A percentile compares a stretch with the other conserved stretches of the same genome.
Conservation (phyloP, 2,329 filamentous ascomycete genomes). For the Lasiodiplodia gonubiensis region DNA sequence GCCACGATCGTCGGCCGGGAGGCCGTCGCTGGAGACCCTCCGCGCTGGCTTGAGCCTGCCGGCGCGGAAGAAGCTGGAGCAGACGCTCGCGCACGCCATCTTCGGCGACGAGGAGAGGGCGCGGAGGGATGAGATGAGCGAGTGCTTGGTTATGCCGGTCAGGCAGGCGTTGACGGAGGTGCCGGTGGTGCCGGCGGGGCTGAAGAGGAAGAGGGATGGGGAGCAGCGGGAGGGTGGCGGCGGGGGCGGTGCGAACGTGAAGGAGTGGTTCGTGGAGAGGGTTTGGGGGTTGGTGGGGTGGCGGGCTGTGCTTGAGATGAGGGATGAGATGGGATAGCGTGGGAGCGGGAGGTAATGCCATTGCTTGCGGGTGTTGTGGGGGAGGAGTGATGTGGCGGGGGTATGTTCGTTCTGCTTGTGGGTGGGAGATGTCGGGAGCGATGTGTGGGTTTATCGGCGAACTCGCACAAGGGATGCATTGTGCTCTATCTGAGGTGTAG, state of each 20-base stretch:
- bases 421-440: no score
- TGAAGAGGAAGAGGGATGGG: not conserved
- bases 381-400: no score
- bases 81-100: conserved; percentile 52
- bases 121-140: conserved; percentile 46
- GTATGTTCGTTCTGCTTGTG: no score
- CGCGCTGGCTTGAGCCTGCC: conserved; percentile 43
- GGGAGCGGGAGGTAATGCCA: not conserved
- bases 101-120: conserved; percentile 45
- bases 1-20: not conserved
- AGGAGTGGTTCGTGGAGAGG: conserved; percentile 62
- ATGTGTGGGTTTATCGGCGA: no score
- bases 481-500: no score
- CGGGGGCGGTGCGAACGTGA: conserved; percentile 46
- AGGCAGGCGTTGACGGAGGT: conserved; percentile 37
- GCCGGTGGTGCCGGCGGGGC: conserved; percentile 38
- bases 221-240: not conserved
- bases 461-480: no score
- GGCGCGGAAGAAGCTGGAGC: conserved; percentile 52
- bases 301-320: conserved; percentile 45
- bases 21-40: conserved; percentile 31
- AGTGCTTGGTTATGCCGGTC: conserved; percentile 50
- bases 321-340: not conserved
- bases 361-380: no score
- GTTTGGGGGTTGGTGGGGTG: conserved; percentile 65